phyloP scores from a whole-genome alignment of 179 eudicot genomes.

The Silene noctiflora region DNA sequence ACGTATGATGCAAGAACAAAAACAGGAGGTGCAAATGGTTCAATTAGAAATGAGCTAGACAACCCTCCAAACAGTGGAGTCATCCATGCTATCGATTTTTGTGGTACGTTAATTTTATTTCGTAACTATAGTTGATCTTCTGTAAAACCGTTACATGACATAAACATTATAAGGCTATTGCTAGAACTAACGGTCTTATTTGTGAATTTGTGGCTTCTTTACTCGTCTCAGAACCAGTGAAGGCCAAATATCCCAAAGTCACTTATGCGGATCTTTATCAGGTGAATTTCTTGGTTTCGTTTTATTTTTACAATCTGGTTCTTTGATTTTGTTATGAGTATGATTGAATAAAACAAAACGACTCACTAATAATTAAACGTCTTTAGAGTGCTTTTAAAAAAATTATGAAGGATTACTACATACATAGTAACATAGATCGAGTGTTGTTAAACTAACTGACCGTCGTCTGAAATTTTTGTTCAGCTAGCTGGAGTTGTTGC shows the following conservation, averaged over 20 bases:
- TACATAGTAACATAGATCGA: too few species aligned
- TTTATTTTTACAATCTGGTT: too few species aligned
- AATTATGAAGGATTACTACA: too few species aligned
- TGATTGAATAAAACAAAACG: too few species aligned
- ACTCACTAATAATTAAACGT: too few species aligned
- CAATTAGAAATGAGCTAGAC: slow-evolving; percentile 58
- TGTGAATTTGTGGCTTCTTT: neutral
- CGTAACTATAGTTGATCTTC: too few species aligned
- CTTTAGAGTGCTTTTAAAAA: too few species aligned
- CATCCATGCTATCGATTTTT: neutral
- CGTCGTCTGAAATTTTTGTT: too few species aligned
- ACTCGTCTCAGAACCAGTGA: slow-evolving; percentile 35
- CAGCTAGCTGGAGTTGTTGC: slow-evolving; percentile 96
- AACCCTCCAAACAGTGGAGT: slow-evolving; percentile 44
- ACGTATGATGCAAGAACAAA: slow-evolving; percentile 69
- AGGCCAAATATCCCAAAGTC: slow-evolving; percentile 55
- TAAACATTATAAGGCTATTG: too few species aligned
- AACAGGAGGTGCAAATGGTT: slow-evolving; percentile 90
- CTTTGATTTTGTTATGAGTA: neutral
- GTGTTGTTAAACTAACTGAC: too few species aligned
- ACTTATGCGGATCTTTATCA: slow-evolving; percentile 89
- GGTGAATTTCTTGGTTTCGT: slow-evolving; percentile 30
- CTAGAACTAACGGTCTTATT: too few species aligned
- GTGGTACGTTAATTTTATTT: neutral
- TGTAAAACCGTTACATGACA: too few species aligned